Evolutionary conservation across 805 yeast species (phyloP).

Genomic region (Blastobotrys mokoenaii): DNA sequence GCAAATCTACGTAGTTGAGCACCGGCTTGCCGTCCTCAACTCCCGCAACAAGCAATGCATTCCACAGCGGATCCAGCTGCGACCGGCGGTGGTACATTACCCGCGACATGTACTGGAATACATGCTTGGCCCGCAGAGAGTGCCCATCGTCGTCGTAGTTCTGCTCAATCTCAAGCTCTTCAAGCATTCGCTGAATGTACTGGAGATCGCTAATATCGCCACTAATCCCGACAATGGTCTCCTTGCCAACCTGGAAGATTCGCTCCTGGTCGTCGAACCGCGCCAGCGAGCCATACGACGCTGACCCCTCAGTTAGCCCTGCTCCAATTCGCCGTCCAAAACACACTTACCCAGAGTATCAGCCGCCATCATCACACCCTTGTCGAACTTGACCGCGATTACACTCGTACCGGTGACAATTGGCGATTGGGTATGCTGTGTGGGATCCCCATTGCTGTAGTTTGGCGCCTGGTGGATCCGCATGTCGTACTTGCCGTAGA

Average conservation of each 20-base stretch:
- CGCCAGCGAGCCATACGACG: conserved; percentile 88
- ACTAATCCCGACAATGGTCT: conserved; percentile 84
- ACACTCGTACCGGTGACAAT: conserved; percentile 96
- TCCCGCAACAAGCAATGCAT: conserved; percentile 87
- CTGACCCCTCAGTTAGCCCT: conserved; percentile 17
- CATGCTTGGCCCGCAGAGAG: conserved; percentile 71
- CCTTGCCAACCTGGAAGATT: conserved; percentile 70
- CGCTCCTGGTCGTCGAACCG: conserved; percentile 83
- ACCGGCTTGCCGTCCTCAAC: conserved; percentile 61
- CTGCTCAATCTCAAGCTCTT: conserved; percentile 71
- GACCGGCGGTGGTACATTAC: conserved; percentile 81
- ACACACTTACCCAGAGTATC: conserved; percentile 62
- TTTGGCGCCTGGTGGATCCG: conserved; percentile 52
- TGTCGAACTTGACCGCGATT: conserved; percentile 78
- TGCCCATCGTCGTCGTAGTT: conserved; percentile 66
- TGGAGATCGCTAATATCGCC: conserved; percentile 96
- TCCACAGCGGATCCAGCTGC: conserved; percentile 96
- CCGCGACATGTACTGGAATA: conserved; percentile 78
- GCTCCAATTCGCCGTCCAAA: not conserved
- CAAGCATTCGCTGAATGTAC: conserved; percentile 63
- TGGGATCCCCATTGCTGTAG: conserved; percentile 42
- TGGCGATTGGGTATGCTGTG: conserved; percentile 86
- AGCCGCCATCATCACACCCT: conserved; percentile 91
- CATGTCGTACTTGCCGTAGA: conserved; percentile 67
- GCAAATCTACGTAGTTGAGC: conserved; percentile 76